A percentile compares a stretch with the other conserved stretches of the same genome.
Conservation (phyloP, 192 early-diverging fungal species). For the Glomus cerebriforme region DNA sequence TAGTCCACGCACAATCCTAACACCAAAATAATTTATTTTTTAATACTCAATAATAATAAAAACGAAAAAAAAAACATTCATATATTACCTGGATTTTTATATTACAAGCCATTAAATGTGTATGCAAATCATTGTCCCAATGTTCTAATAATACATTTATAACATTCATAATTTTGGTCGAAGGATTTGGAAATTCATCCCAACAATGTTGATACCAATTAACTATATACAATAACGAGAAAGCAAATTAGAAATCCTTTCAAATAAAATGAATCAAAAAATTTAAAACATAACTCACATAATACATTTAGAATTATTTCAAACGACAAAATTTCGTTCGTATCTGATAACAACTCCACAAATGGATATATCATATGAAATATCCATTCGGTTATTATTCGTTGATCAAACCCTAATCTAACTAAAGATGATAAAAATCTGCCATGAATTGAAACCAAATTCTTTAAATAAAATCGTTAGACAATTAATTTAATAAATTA, state of each 20-base stretch:
- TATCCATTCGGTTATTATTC: not conserved
- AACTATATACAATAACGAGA: not conserved
- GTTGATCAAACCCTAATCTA: not conserved
- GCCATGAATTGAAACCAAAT: not conserved
- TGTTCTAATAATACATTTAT: not conserved
- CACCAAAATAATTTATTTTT: not conserved
- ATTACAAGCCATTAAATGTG: not conserved
- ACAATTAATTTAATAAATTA: not conserved
- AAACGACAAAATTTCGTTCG: not conserved
- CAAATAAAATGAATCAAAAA: too few species aligned
- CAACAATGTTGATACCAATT: constrained; percentile 18
- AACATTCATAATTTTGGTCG: not conserved
- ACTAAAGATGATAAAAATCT: constrained; percentile 8
- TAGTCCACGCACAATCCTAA: not conserved
- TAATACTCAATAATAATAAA: not conserved
- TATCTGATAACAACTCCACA: not conserved
- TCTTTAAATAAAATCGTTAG: not conserved
- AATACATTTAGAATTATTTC: constrained; percentile 3
- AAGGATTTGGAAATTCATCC: not conserved
- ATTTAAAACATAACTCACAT: not conserved
- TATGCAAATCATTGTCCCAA: not conserved
- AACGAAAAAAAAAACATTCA: not conserved
- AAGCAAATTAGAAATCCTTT: too few species aligned
- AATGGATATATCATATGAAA: constrained; percentile 2
- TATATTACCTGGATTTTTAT: not conserved